Base-by-base conservation (phyloP, 768 basidiomycete species). In the Clitopilus hobsonii region DNA sequence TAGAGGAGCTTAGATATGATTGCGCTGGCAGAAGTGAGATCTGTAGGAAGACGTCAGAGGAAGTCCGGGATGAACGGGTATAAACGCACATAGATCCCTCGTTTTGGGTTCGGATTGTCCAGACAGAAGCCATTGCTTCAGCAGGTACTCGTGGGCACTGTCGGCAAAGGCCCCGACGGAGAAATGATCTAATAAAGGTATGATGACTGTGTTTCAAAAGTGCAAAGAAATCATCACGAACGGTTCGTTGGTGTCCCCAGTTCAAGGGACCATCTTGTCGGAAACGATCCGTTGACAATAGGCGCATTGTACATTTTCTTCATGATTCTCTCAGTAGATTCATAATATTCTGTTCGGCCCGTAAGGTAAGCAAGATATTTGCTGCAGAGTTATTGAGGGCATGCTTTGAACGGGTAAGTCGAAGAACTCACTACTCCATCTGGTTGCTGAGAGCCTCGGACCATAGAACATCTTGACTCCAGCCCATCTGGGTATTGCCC, bases 321-420 rank as follows among this genome's bases (percentile, higher is more conserved):
- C 73, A 77, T 77, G 28, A 78, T 63, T 23, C 62, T 63, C 54
- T 81, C 75, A 1, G 60, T 82, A 64, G 71, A 77, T 56, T 82
- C 75, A 56, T 71, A 80, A 65, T 86, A 88, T 38, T 79, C 77
- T 27, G 78, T 71, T 54, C 87, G 82, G 6, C 86, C 88, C 1
- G 89, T 92, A 2, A 88, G 65, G 64, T 88, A 82, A 2, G 88
- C 88, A 0, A 94, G 77, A 59, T 91, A 92, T 86, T 92, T 54
- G 80, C 89, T 68, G 71, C 61, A 3, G 60, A 57, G 60, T 55
- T 16, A 13, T 28, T 55, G 28, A 55, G 54, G 28, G 45, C 47
- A 45, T 11, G 26, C 16, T 11, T 32, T n/a, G 25, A 1, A 29
- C 25, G 1, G n/a, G 38, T 2, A 1, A 5, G 8, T 23, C n/a